Base-by-base conservation (phyloP, 768 basidiomycete genomes). In the Termitomyces sp. region DNA sequence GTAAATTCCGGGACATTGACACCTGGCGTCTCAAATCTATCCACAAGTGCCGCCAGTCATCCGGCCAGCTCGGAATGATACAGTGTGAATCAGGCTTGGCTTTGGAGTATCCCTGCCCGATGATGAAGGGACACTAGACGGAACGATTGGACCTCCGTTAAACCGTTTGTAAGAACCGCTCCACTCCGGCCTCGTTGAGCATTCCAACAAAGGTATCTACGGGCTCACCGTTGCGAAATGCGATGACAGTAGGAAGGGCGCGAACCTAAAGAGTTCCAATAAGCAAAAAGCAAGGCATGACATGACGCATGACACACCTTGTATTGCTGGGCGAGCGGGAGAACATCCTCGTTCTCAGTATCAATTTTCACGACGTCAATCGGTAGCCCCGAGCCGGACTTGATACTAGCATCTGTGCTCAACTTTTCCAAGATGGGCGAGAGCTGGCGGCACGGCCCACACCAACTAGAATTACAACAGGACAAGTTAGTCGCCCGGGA, bases 171-270 rank as follows among this genome's bases (percentile, higher is more conserved):
- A 87, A 62, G 59, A 83, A 82, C 45, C 72, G 61, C 53, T 68
- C 67, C 19, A 86, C 68, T 0, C 68, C 72, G 28, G 59, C 57
- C 59, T 80, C 77, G 21, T 73, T 71, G 34, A 80, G 66, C 3
- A 83, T 82, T 45, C 86, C 89, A 2, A 83, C 72, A 62, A 93
- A 92, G 45, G 82, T 74, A 44, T 70, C 70, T n/a, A 85, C 72
- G 1, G 69, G 72, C 59, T 80, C 63, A 17, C 88, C 89, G 46
- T 84, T 77, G 54, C 75, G 79, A 72, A 91, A 91, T 3, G 88
- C 90, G 55, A 88, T 72, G 30, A 93, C 88, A 0, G 90, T 92
- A 3, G 90, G 90, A n/a, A 93, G 69, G 15, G 87, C 77, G n/a
- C 75, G 70, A 57, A 92, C 74, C 90, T 93, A 59, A 50, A 32